Base-by-base conservation (phyloP, 495 filamentous ascomycete genomes). In the Talaromyces trachyspermus region DNA sequence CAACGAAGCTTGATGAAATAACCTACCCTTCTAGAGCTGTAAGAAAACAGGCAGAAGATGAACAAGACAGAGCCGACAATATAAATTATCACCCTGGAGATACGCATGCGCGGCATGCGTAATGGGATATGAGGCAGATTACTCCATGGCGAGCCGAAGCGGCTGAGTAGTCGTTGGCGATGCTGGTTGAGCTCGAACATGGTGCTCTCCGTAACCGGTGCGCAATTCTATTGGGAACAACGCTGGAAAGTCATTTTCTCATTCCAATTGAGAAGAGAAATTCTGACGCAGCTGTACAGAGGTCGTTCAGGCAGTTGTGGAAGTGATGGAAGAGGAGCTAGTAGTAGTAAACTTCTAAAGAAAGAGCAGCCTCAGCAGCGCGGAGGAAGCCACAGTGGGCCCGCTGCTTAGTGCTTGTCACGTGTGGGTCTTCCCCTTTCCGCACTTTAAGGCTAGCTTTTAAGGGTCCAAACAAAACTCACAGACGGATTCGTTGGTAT, bases 31-130 rank as follows among this genome's bases (percentile, higher is more conserved):
- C 49, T 17, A 17, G 37, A 37, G 29, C 49, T 36, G 19, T 60
- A 56, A 2, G 59, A 56, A 3, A 53, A 45, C 12, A 69, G 35
- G 10, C 62, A 40, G 14, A 53, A 35, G 10, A 68, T 43, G 10
- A 63, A 53, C 10, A 59, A 41, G 42, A 63, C 49, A 39, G 60
- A 53, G 14, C 54, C 49, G 24, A 65, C 41, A 8, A 53, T 43
- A 19, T 56, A 48, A 29, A 57, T 51, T 20, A 58, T 38, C 23
- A 60, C 29, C 43, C 60, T 64, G 12, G 56, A 50, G 24, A 59
- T 54, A 26, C 61, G 62, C 23, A 63, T 51, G 14, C 69, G 60
- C 8, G 61, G 62, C 30, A 44, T 29, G 25, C 9, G 19, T 6
- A 26, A 3, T n/a, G 39, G 39, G 27, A 8, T 44, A 11, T n/a